phyloP scores from a whole-genome alignment of 371 early-diverging fungal species.

The Actinomucor elegans region DNA sequence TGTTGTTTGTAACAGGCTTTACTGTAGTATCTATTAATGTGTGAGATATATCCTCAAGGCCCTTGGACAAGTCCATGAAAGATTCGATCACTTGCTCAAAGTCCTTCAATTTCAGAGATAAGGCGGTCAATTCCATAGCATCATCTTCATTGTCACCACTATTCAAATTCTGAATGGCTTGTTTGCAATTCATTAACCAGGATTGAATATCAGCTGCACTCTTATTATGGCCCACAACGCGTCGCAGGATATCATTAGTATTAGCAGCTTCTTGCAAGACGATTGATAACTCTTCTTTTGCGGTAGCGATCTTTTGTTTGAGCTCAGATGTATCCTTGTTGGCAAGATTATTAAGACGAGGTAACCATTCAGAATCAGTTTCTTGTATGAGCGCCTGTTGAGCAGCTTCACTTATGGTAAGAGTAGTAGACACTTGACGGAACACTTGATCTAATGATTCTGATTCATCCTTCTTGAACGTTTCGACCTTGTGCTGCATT shows the following conservation, averaged over 20 bases:
- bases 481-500: not conserved
- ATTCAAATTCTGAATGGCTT: constrained; percentile 19
- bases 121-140: constrained; percentile 11
- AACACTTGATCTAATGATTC: not conserved
- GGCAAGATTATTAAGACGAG: not conserved
- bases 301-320: not conserved
- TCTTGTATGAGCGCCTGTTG: not conserved
- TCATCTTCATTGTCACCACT: constrained; percentile 17
- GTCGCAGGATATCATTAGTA: constrained; percentile 23
- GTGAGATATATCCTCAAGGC: not conserved
- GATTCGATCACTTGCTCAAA: constrained; percentile 28
- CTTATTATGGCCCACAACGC: constrained; percentile 32
- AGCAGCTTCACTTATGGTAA: not conserved
- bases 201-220: constrained; percentile 26
- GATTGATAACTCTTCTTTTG: not conserved
- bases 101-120: constrained; percentile 30
- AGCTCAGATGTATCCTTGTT: not conserved
- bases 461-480: not conserved
- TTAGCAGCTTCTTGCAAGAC: not conserved
- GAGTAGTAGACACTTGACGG: not conserved
- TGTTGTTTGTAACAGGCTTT: not conserved
- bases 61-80: constrained; percentile 25
- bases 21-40: not conserved
- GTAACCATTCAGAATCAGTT: not conserved
- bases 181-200: constrained; percentile 37